phyloP scores from a whole-genome alignment of 2,329 filamentous ascomycete genomes.

The Colletotrichum orbiculare region DNA sequence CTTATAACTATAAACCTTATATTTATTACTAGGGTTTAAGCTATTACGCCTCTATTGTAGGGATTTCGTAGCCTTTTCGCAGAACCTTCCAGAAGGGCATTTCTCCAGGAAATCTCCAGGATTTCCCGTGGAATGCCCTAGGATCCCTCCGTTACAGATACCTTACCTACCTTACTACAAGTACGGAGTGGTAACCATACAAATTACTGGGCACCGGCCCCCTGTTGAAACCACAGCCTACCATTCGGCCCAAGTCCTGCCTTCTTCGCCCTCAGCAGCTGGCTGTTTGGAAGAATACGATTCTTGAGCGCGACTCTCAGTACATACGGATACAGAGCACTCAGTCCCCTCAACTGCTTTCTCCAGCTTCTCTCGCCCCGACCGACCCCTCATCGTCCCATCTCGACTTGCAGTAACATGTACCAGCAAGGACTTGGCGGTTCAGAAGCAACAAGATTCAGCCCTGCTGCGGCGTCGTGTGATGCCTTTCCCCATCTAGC shows the following conservation, averaged over 20 bases:
- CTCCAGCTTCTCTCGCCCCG: background rate
- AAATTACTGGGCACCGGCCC: background rate
- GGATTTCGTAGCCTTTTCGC: too few species aligned
- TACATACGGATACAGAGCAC: background rate
- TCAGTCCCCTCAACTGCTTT: background rate
- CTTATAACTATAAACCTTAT: too few species aligned
- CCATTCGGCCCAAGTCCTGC: slow-evolving; percentile 17
- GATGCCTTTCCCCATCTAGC: slow-evolving; percentile 10
- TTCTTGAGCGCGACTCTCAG: background rate
- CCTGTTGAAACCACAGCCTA: slow-evolving; percentile 18
- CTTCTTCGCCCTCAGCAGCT: background rate
- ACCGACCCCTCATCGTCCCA: slow-evolving; percentile 21
- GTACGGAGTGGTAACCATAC: background rate
- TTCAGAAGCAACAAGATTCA: slow-evolving; percentile 4
- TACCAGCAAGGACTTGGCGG: slow-evolving; percentile 21
- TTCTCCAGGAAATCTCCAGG: too few species aligned
- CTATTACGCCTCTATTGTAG: too few species aligned
- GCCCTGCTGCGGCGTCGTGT: slow-evolving; percentile 15
- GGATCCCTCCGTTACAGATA: too few species aligned
- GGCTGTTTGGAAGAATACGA: too few species aligned
- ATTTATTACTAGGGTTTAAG: too few species aligned
- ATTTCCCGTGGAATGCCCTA: too few species aligned
- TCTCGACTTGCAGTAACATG: background rate
- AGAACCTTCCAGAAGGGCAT: too few species aligned
- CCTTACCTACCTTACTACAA: background rate